Evolutionary conservation across 164 flowering plant genomes (phyloP), one percentile per base, ranked within the genome.

Genomic region (Sedum album): DNA sequence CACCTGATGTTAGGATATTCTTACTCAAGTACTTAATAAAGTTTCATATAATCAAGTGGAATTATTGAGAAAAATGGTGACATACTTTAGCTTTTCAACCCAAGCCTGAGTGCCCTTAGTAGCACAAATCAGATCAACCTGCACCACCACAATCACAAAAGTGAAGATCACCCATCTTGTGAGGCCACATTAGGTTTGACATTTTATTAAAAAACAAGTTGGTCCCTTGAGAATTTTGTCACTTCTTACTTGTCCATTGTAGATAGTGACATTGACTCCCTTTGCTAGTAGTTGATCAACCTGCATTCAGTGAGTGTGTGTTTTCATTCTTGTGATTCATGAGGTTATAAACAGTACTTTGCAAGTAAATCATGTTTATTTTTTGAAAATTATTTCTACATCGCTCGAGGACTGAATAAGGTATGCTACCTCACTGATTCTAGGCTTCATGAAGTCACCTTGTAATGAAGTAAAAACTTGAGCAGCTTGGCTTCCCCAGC

Each of bases 21-120:
- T n/a, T n/a, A n/a, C 44, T n/a, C 31, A 18, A 5, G 15, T 21
- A n/a, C 8, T 53, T 1, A 21, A 26, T 6, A 14, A 30, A 17
- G 4, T 21, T 23, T 14, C n/a, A 5, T 23, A 25, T 13, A 41
- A 4, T 38, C 51, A 23, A 0, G 33, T 6, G 10, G 0, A 5
- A 5, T 41, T 10, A 26, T 31, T 42, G 42, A 68, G 26, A 36
- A 64, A 69, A 44, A 44, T 15, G 4, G 62, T 28, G 42, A 67
- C 69, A 76, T 81, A 92, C 97, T 83, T 84, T 76, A 93, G 95
- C 81, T 93, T 90, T 69, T 82, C 75, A 60, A 93, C 73, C 98
- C 98, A 93, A 71, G 93, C 89, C 78, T 93, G 86, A 20, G 89
- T 79, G 46, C 98, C 98, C 74, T 80, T 90, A 39, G 96, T 90